Conservation (phyloP, 805 yeast species). For the Starmerella potacharoeniae region DNA sequence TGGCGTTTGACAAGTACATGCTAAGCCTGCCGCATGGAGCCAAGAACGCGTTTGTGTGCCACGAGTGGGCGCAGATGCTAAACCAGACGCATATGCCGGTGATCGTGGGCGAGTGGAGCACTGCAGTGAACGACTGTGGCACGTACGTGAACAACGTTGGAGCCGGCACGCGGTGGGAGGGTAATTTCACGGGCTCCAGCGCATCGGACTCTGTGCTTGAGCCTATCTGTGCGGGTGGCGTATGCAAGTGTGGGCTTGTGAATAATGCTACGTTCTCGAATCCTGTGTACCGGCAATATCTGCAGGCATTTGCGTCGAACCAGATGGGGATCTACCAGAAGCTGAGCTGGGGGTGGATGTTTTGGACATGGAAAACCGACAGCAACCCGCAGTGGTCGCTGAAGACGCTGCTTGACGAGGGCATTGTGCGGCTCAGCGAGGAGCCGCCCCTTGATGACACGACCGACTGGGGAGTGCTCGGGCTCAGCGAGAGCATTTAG, state of each 20-base stretch:
- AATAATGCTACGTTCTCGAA: slow-evolving; percentile 35
- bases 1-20: slow-evolving; percentile 42
- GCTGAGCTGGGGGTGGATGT: slow-evolving; percentile 60
- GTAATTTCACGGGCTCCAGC: slow-evolving; percentile 34
- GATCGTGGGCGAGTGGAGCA: slow-evolving; percentile 72
- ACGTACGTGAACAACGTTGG: slow-evolving; percentile 73
- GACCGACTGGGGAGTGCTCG: background rate
- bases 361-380: slow-evolving; percentile 69
- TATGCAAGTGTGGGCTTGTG: slow-evolving; percentile 32
- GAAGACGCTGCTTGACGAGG: background rate
- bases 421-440: background rate
- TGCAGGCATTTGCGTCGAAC: slow-evolving; percentile 62
- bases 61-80: slow-evolving; percentile 42
- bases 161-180: slow-evolving; percentile 66
- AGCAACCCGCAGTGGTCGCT: slow-evolving; percentile 28
- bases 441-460: background rate
- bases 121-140: slow-evolving; percentile 80
- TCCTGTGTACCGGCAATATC: slow-evolving; percentile 39
- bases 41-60: slow-evolving; percentile 30
- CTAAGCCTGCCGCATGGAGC: slow-evolving; percentile 26
- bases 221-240: slow-evolving; percentile 17
- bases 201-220: slow-evolving; percentile 18
- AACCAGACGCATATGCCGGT: slow-evolving; percentile 48
- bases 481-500: background rate
- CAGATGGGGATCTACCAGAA: slow-evolving; percentile 67